Conservation (phyloP, 257 asterid genomes). For the Nicotiana noctiflora region DNA sequence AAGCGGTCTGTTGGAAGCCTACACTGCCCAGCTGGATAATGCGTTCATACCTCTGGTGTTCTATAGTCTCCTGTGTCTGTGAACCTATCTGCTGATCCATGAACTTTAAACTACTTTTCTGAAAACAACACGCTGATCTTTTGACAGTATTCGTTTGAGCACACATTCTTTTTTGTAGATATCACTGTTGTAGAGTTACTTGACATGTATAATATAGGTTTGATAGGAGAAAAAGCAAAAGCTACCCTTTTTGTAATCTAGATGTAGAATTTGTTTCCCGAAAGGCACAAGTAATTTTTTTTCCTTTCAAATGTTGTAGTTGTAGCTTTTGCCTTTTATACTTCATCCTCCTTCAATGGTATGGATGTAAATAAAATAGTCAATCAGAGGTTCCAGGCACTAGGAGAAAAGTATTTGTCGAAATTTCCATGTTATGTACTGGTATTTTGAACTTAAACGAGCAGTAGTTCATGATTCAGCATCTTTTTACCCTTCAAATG, state of each 20-base stretch:
- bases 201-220: conserved; percentile 5
- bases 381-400: not conserved
- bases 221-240: not conserved
- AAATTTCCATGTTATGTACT: not conserved
- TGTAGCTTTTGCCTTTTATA: not conserved
- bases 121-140: not conserved
- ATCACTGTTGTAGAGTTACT: conserved; percentile 18
- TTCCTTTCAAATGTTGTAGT: not conserved
- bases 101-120: not conserved
- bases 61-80: conserved; percentile 87
- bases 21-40: conserved; percentile 93
- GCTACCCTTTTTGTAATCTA: not conserved
- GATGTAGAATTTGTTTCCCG: not conserved
- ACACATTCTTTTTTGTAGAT: conserved; percentile 21
- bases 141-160: not conserved
- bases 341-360: not conserved
- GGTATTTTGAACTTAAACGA: not conserved
- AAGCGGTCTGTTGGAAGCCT: conserved; percentile 89
- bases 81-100: conserved; percentile 5
- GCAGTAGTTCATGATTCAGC: not conserved
- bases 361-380: not conserved
- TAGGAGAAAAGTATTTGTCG: not conserved
- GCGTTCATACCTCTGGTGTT: conserved; percentile 96
- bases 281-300: not conserved
- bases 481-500: not conserved